Conservation (phyloP, 2,329 filamentous ascomycete species). For the Epichloe uncinata region DNA sequence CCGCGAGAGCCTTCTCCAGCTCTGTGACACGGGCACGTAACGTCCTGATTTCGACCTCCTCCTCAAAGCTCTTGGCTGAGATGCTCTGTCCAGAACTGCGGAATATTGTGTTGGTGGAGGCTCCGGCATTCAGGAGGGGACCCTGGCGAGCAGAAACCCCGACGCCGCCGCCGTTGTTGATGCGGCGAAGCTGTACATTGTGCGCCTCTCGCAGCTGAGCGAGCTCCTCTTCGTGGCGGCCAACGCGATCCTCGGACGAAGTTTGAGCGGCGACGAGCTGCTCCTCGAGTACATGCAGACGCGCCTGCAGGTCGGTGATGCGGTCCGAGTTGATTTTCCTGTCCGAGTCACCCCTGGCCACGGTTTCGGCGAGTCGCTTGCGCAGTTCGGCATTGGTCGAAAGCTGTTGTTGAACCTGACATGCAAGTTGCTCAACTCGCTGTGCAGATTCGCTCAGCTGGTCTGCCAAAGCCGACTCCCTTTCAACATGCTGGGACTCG, state of each 20-base stretch:
- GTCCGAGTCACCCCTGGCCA: constrained; percentile 70
- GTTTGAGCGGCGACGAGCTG: constrained; percentile 71
- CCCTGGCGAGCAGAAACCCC: constrained; percentile 20
- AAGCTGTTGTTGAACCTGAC: constrained; percentile 68
- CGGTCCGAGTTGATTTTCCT: constrained; percentile 68
- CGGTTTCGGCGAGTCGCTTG: constrained; percentile 62
- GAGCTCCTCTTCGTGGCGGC: constrained; percentile 78
- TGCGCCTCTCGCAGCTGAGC: constrained; percentile 62
- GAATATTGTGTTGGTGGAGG: constrained; percentile 19
- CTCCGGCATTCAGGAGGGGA: constrained; percentile 21
- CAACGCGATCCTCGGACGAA: constrained; percentile 70
- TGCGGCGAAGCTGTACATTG: constrained; percentile 61
- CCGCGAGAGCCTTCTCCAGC: constrained; percentile 57
- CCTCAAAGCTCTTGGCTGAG: constrained; percentile 52
- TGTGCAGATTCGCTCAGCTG: constrained; percentile 61
- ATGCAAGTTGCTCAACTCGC: constrained; percentile 66
- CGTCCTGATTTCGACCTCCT: constrained; percentile 59
- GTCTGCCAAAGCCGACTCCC: constrained; percentile 51
- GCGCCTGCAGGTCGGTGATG: constrained; percentile 72
- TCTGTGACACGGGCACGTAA: constrained; percentile 71
- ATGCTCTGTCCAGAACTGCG: constrained; percentile 29
- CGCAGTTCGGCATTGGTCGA: constrained; percentile 65
- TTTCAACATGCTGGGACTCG: constrained; percentile 42
- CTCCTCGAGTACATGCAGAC: constrained; percentile 72
- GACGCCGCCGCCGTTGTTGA: constrained; percentile 35